Conservation (phyloP, 139 green algal genomes). For the Nannochloris sp. region DNA sequence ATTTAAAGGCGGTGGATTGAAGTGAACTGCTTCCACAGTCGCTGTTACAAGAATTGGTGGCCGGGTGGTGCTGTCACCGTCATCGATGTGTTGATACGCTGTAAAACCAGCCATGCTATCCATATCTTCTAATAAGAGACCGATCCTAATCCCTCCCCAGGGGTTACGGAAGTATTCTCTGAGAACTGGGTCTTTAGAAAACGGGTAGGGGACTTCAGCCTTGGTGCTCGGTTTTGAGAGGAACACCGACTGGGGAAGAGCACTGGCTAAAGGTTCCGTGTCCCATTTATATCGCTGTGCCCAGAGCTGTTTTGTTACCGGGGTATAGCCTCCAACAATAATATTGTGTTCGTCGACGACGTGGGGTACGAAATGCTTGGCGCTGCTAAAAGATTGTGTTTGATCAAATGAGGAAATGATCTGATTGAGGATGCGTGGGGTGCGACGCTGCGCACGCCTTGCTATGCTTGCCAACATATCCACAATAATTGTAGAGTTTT, state of each 20-base stretch:
- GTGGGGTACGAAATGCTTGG: too few relatives aligned
- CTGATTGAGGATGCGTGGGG: too few relatives aligned
- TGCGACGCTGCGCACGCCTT: too few relatives aligned
- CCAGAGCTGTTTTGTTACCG: constrained; percentile 46
- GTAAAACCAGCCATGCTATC: constrained; percentile 72
- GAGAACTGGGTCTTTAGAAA: constrained; percentile 40
- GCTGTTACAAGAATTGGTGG: constrained; percentile 68
- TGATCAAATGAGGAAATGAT: too few relatives aligned
- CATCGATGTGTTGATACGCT: constrained; percentile 54
- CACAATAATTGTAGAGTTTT: too few relatives aligned
- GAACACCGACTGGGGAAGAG: background rate
- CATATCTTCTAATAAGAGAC: constrained; percentile 76
- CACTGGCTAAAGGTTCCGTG: background rate
- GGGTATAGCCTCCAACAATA: constrained; percentile 42
- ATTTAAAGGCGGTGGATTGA: constrained; percentile 27
- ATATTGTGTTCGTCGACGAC: constrained; percentile 1
- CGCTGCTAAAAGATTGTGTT: too few relatives aligned
- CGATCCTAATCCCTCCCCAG: constrained; percentile 62
- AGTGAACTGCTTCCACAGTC: constrained; percentile 57
- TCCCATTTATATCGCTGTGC: constrained; percentile 2
- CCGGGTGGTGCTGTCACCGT: constrained; percentile 12
- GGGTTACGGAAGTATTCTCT: constrained; percentile 63
- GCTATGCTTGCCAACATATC: too few relatives aligned
- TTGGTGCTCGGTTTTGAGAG: background rate
- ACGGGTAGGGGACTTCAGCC: constrained; percentile 41